Evolutionary conservation across 2,329 filamentous ascomycete species (phyloP).

Genomic region (Paracoccidioides lutzii): DNA sequence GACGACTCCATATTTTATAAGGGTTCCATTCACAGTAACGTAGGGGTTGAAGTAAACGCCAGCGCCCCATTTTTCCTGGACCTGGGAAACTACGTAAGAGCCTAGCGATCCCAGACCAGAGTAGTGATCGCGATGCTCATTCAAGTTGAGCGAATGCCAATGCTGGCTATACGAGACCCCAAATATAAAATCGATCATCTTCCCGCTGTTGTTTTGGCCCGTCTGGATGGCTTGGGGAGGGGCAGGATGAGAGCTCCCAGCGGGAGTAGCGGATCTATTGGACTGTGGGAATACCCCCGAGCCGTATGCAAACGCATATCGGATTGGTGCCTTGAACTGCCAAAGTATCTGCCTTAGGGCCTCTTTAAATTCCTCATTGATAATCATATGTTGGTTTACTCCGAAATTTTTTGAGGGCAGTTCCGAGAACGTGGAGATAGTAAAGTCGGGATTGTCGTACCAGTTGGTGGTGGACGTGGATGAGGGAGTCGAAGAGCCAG

Average conservation of each 20-base stretch:
- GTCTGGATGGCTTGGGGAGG: conserved; percentile 68
- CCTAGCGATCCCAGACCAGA: conserved; percentile 72
- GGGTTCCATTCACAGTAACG: conserved; percentile 81
- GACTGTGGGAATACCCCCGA: conserved; percentile 88
- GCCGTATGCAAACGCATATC: conserved; percentile 94
- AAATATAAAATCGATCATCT: conserved; percentile 98
- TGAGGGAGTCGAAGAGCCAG: conserved; percentile 21
- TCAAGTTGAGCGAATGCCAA: conserved; percentile 87
- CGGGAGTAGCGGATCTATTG: conserved; percentile 30
- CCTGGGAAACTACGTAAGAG: conserved; percentile 68
- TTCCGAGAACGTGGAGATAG: conserved; percentile 61
- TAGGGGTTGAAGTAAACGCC: conserved; percentile 98
- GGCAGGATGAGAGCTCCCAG: conserved; percentile 57
- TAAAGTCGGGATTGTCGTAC: conserved; percentile 61
- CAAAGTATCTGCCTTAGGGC: conserved; percentile 74
- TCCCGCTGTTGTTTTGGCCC: conserved; percentile 74
- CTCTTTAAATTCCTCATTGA: conserved; percentile 92
- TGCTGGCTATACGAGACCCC: conserved; percentile 89
- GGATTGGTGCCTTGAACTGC: conserved; percentile 83
- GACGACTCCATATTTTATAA: conserved; percentile 97
- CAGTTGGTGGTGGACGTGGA: conserved; percentile 41
- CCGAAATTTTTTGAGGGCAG: conserved; percentile 73
- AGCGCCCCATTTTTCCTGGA: conserved; percentile 80
- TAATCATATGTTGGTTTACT: conserved; percentile 89
- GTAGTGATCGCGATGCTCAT: conserved; percentile 70